phyloP scores from a whole-genome alignment of 2,329 filamentous ascomycete genomes.

The Pestalotiopsis sp. region DNA sequence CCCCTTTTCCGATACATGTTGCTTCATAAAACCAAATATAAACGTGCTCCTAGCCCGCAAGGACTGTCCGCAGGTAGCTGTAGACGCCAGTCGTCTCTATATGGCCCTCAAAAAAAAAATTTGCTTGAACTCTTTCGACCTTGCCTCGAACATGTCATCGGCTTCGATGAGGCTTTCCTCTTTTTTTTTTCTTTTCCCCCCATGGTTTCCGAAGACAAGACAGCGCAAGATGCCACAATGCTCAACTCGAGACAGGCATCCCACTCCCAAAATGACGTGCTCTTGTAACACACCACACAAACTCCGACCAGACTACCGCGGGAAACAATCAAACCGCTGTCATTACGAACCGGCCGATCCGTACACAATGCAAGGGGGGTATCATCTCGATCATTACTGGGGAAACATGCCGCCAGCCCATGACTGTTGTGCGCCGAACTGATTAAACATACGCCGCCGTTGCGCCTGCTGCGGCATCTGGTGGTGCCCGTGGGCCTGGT shows the following conservation, averaged over 20 bases:
- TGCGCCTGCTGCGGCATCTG: constrained; percentile 31
- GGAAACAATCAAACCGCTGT: background rate
- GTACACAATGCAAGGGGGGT: constrained; percentile 4
- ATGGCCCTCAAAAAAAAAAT: background rate
- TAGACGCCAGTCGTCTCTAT: background rate
- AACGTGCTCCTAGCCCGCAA: background rate
- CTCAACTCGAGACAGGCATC: background rate
- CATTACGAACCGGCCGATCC: background rate
- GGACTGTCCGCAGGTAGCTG: background rate
- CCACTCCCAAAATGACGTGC: background rate
- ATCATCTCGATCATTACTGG: constrained; percentile 15
- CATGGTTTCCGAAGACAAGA: background rate
- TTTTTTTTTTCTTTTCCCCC: background rate
- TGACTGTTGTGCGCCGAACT: constrained; percentile 39
- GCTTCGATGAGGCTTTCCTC: background rate
- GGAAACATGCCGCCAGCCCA: constrained; percentile 31
- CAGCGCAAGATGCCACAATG: background rate
- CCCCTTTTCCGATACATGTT: background rate
- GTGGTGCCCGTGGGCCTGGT: constrained; percentile 22
- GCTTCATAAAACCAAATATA: background rate
- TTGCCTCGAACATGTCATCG: background rate
- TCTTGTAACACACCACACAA: background rate
- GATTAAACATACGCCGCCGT: constrained; percentile 19
- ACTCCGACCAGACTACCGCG: constrained; percentile 1
- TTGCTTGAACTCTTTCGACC: background rate